A percentile compares a stretch with the other conserved stretches of the same genome.
These are phyloP conservation scores for Echeveria elegans DNA, from an alignment of 164 flowering plant genomes.

Conservation along the genomic window DNA sequence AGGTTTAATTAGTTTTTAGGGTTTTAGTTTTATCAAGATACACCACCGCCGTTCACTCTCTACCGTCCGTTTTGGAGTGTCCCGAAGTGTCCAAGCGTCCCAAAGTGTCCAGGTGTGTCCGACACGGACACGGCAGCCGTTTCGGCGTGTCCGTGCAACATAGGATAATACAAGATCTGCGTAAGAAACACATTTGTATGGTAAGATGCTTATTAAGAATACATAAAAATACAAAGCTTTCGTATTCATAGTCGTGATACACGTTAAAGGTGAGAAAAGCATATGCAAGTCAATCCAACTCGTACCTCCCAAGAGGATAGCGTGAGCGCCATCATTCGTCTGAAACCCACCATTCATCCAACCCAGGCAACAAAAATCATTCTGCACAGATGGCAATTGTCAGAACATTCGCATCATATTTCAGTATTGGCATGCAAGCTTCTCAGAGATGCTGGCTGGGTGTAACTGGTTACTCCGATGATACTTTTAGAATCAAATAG, in stretches of 20 bases:
- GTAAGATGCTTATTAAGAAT: neutral
- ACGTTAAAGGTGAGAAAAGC: constrained; percentile 10
- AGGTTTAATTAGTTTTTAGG: too few relatives aligned
- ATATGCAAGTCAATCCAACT: neutral
- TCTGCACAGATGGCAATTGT: neutral
- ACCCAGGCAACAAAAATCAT: neutral
- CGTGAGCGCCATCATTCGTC: constrained; percentile 33
- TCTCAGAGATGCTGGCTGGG: neutral
- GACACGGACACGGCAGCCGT: too few relatives aligned
- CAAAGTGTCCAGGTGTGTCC: too few relatives aligned
- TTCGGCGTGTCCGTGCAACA: too few relatives aligned
- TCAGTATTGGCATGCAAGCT: neutral
- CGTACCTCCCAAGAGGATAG: constrained; percentile 33
- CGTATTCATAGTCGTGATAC: neutral
- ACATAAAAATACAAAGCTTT: neutral
- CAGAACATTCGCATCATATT: neutral
- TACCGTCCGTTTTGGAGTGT: too few relatives aligned
- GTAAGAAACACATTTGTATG: neutral
- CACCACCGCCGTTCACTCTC: too few relatives aligned
- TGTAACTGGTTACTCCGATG: neutral
- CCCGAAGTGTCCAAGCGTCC: too few relatives aligned
- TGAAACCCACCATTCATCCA: constrained; percentile 21
- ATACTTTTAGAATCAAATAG: neutral
- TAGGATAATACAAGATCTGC: constrained; percentile 58
- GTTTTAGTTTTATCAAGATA: too few relatives aligned